Base-by-base conservation (phyloP, 768 basidiomycete species). In the Boletus rufocinnamomeus region DNA sequence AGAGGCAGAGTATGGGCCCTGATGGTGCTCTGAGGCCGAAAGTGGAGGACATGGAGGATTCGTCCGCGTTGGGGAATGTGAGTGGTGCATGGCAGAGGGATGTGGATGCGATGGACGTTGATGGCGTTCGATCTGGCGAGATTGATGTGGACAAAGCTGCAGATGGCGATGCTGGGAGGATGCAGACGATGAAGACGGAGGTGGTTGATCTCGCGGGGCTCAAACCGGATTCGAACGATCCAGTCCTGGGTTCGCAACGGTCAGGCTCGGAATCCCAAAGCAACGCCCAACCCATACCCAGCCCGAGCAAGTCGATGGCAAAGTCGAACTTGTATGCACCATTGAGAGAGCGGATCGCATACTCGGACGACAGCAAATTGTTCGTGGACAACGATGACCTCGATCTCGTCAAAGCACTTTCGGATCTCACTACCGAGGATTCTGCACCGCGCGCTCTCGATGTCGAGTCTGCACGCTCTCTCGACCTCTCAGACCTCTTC, bases 401-500 rank as follows among this genome's bases (percentile, higher is more conserved):
- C 37, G 79, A 82, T 52, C 76, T 86, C 16, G 82, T 82, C 53
- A 74, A 84, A 56, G 79, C 79, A 43, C 66, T 80, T 13, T 76
- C 79, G 10, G 76, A 79, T 54, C 67, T 84, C 28, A 65, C 69
- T 41, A 74, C 72, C 14, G 52, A 67, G 10, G 64, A 69, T 10
- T 56, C 67, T 40, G 32, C 62, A 17, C 60, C 60, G 3, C 21
- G 62, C 7, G 38, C 44, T 37, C 52, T 62, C n/a, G 64, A 62
- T 57, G 14, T 68, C 16, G 70, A 66, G 23, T 48, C 63, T 66
- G 11, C 69, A 68, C 60, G 73, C 23, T 69, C 80, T 54, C 64
- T 78, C 48, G 85, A 86, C 61, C 75, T 88, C 27, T 79, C 82
- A 2, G 80, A 83, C 34, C 83, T 98, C 43, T 97, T 97, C 70